A percentile compares a stretch with the other conserved stretches of the same genome.
phyloP scores from a whole-genome alignment of 2,329 filamentous ascomycete species.

The Exophiala phaeomuriformis region DNA sequence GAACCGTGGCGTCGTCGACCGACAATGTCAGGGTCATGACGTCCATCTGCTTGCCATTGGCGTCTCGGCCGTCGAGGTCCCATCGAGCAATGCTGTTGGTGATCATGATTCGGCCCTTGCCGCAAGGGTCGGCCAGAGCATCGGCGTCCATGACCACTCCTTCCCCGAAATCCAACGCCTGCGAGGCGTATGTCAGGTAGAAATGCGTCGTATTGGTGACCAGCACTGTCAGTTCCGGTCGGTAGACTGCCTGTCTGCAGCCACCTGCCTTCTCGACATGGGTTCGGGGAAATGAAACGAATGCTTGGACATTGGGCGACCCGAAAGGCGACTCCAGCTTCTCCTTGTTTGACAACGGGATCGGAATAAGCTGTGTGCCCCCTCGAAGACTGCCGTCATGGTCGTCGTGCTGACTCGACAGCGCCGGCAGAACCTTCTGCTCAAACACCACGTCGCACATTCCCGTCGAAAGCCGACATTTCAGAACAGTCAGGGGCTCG shows the following conservation, averaged over 20 bases:
- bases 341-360: constrained; percentile 3
- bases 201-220: constrained; percentile 13
- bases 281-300: constrained; percentile 14
- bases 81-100: constrained; percentile 25
- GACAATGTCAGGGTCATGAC: constrained; percentile 23
- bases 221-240: constrained; percentile 20
- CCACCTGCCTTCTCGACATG: constrained; percentile 13
- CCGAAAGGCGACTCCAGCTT: not conserved
- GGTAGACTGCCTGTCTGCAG: constrained; percentile 11
- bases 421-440: constrained; percentile 5
- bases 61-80: constrained; percentile 10
- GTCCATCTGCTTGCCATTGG: constrained; percentile 10
- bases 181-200: constrained; percentile 22
- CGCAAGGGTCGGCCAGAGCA: constrained; percentile 13
- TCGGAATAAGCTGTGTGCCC: constrained; percentile 17
- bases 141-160: constrained; percentile 11
- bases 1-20: constrained; percentile 22
- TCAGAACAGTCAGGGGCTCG: constrained; percentile 10
- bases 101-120: constrained; percentile 22
- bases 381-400: constrained; percentile 13
- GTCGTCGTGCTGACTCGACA: constrained; percentile 5
- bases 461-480: constrained; percentile 9
- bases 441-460: constrained; percentile 16
- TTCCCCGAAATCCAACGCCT: constrained; percentile 17
- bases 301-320: constrained; percentile 3